Conservation (phyloP, 2,329 filamentous ascomycete genomes). For the Dactylellina sp. region DNA sequence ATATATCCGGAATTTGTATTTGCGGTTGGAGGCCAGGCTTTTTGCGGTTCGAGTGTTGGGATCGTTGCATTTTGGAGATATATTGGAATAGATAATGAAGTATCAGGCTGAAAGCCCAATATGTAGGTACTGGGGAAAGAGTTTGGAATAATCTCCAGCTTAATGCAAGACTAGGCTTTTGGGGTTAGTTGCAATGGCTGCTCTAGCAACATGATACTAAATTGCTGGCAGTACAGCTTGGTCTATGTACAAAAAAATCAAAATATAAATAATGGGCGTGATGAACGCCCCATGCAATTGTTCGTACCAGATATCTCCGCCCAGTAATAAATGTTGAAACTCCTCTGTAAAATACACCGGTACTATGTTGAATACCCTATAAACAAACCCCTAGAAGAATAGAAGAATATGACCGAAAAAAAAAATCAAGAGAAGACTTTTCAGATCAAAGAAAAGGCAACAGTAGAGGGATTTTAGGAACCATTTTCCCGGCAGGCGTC, state of each 20-base stretch:
- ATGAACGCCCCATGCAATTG: constrained; percentile 41
- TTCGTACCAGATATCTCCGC: not conserved
- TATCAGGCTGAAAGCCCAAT: too few species aligned
- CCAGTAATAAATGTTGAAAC: constrained; percentile 4
- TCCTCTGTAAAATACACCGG: constrained; percentile 49
- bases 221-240: too few species aligned
- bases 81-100: not conserved
- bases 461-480: too few species aligned
- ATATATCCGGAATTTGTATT: constrained; percentile 4
- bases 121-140: too few species aligned
- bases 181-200: too few species aligned
- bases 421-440: constrained; percentile 22
- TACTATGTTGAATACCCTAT: constrained; percentile 54
- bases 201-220: too few species aligned
- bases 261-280: constrained; percentile 29
- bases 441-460: constrained; percentile 8
- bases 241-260: constrained; percentile 14
- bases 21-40: not conserved
- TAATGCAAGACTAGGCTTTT: too few species aligned
- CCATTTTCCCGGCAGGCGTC: constrained; percentile 12
- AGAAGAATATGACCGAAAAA: not conserved
- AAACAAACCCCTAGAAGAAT: not conserved
- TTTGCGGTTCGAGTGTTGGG: too few species aligned
- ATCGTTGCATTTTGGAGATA: constrained; percentile 32
- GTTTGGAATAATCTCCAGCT: too few species aligned